Base-by-base conservation (phyloP, 257 asterid species). In the Rauvolfia tetraphylla region DNA sequence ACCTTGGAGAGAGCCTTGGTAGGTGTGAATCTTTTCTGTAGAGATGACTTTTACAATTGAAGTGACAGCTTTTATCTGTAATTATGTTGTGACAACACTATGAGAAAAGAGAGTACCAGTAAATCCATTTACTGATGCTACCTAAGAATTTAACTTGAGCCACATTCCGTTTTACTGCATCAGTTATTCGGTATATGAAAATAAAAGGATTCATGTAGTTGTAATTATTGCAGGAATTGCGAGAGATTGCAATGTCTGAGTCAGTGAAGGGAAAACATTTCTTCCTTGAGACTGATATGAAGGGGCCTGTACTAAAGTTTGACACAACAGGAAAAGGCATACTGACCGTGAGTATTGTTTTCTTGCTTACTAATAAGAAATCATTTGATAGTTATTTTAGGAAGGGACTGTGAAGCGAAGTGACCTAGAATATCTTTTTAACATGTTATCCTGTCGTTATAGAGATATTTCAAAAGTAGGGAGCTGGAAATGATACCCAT, bases 251-350 rank as follows among this genome's bases (percentile, higher is more conserved):
- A 51, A 71, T 49, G 73, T 59, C 86, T 6, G 98, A 92, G 72
- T 82, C 82, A 27, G 92, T 92, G 80, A 94, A 86, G 80, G 98
- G 98, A 82, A 94, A 90, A 20, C 90, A 92, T 69, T 94, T 94
- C 79, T 92, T 94, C 78, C 88, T 94, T 61, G 98, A 94, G 81
- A 53, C 96, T 78, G 97, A 92, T 84, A 89, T 94, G 44, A 94
- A 86, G 87, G 97, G 98, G 75, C 97, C 98, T 70, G 76, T 90
- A 12, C 79, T 92, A 74, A 94, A 92, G 87, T 93, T 90, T 34
- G 98, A 94, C 87, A 89, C 90, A 73, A 92, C 98, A 20, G 98
- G 98, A 82, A 87, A 83, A 88, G 97, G 97, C 83, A 87, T 92
- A 76, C 69, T 92, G 84, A 91, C 97, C 71, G 98, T 94, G 81